Percentiles rank a stretch among this genome's conserved stretches.
Evolutionary conservation across 108 stramenopile species (phyloP).

Genomic region (Fistulifera solaris): DNA sequence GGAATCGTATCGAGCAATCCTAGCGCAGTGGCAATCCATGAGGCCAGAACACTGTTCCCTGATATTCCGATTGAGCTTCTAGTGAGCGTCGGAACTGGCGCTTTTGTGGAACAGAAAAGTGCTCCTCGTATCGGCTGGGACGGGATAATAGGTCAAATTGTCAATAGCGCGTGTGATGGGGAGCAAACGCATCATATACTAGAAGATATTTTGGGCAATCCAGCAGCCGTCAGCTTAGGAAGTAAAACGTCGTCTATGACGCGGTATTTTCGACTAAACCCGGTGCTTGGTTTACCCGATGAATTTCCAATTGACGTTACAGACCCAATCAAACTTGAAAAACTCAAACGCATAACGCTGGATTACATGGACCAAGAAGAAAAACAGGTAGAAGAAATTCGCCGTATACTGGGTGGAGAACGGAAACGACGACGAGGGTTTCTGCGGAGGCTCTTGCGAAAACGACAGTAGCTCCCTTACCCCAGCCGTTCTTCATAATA

Average conservation of each 20-base stretch:
- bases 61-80: slow-evolving; percentile 77
- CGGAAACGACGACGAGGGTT: too few species aligned
- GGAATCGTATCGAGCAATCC: slow-evolving; percentile 83
- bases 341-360: slow-evolving; percentile 47
- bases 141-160: slow-evolving; percentile 80
- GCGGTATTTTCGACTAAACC: slow-evolving; percentile 75
- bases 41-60: slow-evolving; percentile 74
- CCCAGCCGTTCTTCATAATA: too few species aligned
- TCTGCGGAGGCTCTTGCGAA: too few species aligned
- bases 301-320: slow-evolving; percentile 57
- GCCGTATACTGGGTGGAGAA: too few species aligned
- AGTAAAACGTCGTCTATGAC: slow-evolving; percentile 36
- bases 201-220: slow-evolving; percentile 66
- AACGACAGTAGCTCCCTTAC: not conserved
- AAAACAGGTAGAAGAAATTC: too few species aligned
- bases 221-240: slow-evolving; percentile 15
- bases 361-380: slow-evolving; percentile 40
- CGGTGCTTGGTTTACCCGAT: slow-evolving; percentile 45
- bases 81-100: slow-evolving; percentile 70
- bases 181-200: slow-evolving; percentile 65
- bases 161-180: slow-evolving; percentile 72
- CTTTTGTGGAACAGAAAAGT: slow-evolving; percentile 63
- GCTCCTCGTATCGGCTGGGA: slow-evolving; percentile 81
- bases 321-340: slow-evolving; percentile 48
- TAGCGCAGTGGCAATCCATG: slow-evolving; percentile 79